These are phyloP conservation scores for Neurospora discreta DNA, from an alignment of 495 filamentous ascomycete genomes.

Conservation along the genomic window DNA sequence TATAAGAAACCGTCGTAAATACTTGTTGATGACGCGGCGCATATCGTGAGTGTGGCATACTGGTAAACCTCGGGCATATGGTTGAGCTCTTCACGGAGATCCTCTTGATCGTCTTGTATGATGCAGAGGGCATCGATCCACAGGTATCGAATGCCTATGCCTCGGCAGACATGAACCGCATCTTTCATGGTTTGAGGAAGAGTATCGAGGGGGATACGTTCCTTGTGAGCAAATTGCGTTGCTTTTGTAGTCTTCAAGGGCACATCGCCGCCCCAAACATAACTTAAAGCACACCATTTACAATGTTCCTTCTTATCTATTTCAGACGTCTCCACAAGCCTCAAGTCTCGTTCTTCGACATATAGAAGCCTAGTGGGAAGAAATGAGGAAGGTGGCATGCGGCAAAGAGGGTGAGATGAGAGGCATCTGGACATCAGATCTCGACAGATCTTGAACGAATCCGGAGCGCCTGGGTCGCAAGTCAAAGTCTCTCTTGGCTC, in stretches of 20 bases:
- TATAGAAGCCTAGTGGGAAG: neutral
- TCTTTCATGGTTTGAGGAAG: neutral
- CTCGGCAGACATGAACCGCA: neutral
- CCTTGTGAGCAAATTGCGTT: neutral
- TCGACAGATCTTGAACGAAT: neutral
- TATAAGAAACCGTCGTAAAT: neutral
- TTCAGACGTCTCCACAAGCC: neutral
- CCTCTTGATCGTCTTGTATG: neutral
- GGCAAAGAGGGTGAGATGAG: neutral
- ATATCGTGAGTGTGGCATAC: neutral
- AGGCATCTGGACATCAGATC: neutral
- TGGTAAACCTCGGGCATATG: constrained; percentile 2
- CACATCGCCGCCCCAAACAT: neutral
- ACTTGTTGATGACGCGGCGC: neutral
- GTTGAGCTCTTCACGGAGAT: neutral
- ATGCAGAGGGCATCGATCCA: constrained; percentile 4
- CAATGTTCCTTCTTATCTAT: neutral
- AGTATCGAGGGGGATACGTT: neutral
- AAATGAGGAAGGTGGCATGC: neutral
- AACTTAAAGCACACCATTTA: neutral
- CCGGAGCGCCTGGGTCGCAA: neutral
- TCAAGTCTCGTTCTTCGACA: neutral
- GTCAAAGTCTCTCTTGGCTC: neutral
- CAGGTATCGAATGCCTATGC: neutral
- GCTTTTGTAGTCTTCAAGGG: neutral